Conservation (phyloP, 2,329 filamentous ascomycete genomes). For the Coccinonectria pachysandricola region DNA sequence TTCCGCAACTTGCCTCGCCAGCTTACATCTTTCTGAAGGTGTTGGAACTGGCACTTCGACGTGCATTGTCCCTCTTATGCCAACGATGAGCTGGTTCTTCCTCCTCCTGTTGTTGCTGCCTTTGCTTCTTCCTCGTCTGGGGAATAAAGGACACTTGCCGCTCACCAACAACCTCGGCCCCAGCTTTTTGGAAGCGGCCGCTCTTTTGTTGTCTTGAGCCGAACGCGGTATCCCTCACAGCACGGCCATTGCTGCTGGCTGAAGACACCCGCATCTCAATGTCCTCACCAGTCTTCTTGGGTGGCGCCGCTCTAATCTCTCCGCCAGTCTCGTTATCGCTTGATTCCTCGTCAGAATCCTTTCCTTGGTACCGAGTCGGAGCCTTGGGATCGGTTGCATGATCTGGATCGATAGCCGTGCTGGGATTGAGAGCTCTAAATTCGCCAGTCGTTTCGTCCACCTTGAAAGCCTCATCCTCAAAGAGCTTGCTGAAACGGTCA, state of each 20-base stretch:
- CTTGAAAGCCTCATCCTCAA: conserved; percentile 85
- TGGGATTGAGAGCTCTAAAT: conserved; percentile 83
- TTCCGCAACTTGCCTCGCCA: conserved; percentile 10
- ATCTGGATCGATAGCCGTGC: conserved; percentile 45
- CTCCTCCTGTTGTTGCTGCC: conserved; percentile 24
- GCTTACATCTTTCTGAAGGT: conserved; percentile 57
- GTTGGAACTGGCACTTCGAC: conserved; percentile 67
- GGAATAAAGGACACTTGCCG: conserved; percentile 67
- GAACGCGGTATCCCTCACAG: conserved; percentile 44
- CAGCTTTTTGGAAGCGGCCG: conserved; percentile 35
- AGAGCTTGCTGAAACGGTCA: conserved; percentile 76
- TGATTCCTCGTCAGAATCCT: conserved; percentile 34
- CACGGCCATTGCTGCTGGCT: conserved; percentile 49
- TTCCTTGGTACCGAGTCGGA: conserved; percentile 26
- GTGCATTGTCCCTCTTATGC: conserved; percentile 29
- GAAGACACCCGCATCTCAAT: conserved; percentile 60
- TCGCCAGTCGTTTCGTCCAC: conserved; percentile 85
- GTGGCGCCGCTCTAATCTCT: conserved; percentile 11
- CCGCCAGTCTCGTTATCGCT: conserved; percentile 30
- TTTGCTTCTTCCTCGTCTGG: conserved; percentile 41
- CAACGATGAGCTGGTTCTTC: conserved; percentile 19
- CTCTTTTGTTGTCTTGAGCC: conserved; percentile 45
- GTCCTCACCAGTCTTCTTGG: conserved; percentile 23
- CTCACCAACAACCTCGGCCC: conserved; percentile 47
- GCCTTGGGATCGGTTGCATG: conserved; percentile 22